Evolutionary conservation across 768 basidiomycete species (phyloP).

Genomic region (Dentipellis fragilis): DNA sequence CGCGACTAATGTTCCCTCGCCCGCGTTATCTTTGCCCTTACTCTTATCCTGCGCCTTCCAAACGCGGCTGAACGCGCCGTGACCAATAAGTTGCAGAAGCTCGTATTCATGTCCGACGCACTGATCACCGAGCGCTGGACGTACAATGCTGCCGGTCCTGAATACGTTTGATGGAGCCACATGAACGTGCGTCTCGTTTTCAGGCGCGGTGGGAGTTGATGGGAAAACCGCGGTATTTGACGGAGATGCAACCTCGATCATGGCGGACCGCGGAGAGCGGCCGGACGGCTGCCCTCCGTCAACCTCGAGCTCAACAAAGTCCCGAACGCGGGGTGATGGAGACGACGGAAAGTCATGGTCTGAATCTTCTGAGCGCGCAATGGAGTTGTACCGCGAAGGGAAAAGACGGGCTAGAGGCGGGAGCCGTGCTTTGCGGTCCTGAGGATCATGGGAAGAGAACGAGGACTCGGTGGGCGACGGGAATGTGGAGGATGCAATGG

Average conservation of each 20-base stretch:
- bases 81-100: slow-evolving; percentile 48
- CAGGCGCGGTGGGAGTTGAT: not conserved
- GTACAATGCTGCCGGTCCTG: slow-evolving; percentile 4
- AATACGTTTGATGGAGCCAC: not conserved
- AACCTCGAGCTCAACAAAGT: slow-evolving; percentile 8
- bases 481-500: slow-evolving; percentile 7
- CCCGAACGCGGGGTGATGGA: not conserved
- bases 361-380: slow-evolving; percentile 2
- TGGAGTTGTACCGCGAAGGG: slow-evolving; percentile 10
- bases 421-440: not conserved
- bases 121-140: slow-evolving; percentile 3
- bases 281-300: not conserved
- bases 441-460: not conserved
- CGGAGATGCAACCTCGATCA: not conserved
- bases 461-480: not conserved
- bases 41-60: slow-evolving; percentile 53
- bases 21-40: slow-evolving; percentile 1
- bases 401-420: slow-evolving; percentile 11
- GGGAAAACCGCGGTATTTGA: not conserved
- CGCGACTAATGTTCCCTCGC: slow-evolving; percentile 14
- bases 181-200: not conserved
- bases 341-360: not conserved
- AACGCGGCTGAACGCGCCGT: slow-evolving; percentile 67
- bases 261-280: no score
- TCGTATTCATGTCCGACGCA: slow-evolving; percentile 22